phyloP scores from a whole-genome alignment of 2,329 filamentous ascomycete genomes.

The Achaetomium macrosporum region DNA sequence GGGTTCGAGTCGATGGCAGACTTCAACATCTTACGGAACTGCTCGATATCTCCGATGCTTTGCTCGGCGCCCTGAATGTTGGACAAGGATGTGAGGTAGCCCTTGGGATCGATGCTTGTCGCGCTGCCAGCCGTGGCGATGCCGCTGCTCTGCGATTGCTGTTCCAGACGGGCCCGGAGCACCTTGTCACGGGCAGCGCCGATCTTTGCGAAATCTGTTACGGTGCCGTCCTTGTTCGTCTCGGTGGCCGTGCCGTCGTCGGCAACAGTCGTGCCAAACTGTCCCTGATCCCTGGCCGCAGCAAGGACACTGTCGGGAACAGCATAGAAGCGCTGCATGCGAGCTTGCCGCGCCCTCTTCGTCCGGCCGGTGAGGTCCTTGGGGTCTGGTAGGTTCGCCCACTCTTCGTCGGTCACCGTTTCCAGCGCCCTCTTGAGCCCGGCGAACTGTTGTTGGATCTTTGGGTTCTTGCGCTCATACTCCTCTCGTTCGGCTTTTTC shows the following conservation, averaged over 20 bases:
- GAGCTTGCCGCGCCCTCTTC: conserved; percentile 73
- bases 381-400: conserved; percentile 91
- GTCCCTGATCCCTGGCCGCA: conserved; percentile 70
- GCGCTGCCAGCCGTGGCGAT: conserved; percentile 72
- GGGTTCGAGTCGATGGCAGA: conserved; percentile 97
- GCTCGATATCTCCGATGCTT: conserved; percentile 90
- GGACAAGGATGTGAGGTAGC: conserved; percentile 87
- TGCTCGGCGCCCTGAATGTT: conserved; percentile 77
- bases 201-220: conserved; percentile 97
- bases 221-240: conserved; percentile 67
- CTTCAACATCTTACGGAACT: conserved; percentile 85
- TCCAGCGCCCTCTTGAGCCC: conserved; percentile 88
- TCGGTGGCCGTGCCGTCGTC: conserved; percentile 61
- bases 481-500: conserved; percentile 88
- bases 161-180: conserved; percentile 85
- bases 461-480: conserved; percentile 95
- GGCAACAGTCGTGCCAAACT: conserved; percentile 82
- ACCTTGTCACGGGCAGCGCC: conserved; percentile 95
- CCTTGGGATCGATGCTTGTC: conserved; percentile 89
- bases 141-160: conserved; percentile 66
- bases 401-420: conserved; percentile 88
- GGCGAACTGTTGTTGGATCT: conserved; percentile 96
- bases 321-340: conserved; percentile 84
- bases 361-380: conserved; percentile 96
- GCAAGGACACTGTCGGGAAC: conserved; percentile 95